Evolutionary conservation across 1,139 yeast genomes (phyloP).

Genomic region (Yamadazyma blattariae): DNA sequence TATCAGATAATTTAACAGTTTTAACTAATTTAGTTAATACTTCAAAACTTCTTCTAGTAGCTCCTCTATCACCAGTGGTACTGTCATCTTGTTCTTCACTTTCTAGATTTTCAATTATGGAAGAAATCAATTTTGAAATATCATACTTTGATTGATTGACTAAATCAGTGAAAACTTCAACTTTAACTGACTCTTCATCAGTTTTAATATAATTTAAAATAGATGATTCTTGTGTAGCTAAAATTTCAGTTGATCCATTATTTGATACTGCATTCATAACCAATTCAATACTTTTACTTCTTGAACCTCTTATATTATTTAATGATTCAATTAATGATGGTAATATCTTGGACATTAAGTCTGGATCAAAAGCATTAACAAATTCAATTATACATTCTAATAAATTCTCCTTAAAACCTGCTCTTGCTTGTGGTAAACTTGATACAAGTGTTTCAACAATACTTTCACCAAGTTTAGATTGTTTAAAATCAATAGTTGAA

Average conservation of each 20-base stretch:
- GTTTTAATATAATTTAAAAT: slow-evolving; percentile 3
- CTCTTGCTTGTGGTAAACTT: slow-evolving; percentile 17
- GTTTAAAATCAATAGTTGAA: slow-evolving; percentile 13
- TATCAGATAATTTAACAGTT: not conserved
- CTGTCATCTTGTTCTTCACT: too few relatives aligned
- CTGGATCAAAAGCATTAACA: slow-evolving; percentile 1
- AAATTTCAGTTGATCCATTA: not conserved
- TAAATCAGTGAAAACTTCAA: slow-evolving; percentile 1
- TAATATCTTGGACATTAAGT: not conserved
- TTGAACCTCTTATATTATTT: not conserved
- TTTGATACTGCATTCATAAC: not conserved
- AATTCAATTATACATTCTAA: slow-evolving; percentile 18
- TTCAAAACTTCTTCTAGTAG: slow-evolving; percentile 5
- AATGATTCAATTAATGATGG: slow-evolving; percentile 4
- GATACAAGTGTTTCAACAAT: slow-evolving; percentile 18
- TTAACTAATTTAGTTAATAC: slow-evolving; percentile 2
- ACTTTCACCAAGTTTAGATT: slow-evolving; percentile 17
- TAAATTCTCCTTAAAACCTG: slow-evolving; percentile 20
- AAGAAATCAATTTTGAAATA: slow-evolving; percentile 1
- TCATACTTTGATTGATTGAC: not conserved
- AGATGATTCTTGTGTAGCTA: not conserved
- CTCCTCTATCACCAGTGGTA: slow-evolving; percentile 2
- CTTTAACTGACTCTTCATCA: slow-evolving; percentile 1
- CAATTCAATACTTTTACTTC: slow-evolving; percentile 4
- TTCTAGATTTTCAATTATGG: slow-evolving; percentile 6